Evolutionary conservation across 768 basidiomycete species (phyloP), one percentile per base, ranked within the genome.

Genomic region (Boletus reticuloceps): DNA sequence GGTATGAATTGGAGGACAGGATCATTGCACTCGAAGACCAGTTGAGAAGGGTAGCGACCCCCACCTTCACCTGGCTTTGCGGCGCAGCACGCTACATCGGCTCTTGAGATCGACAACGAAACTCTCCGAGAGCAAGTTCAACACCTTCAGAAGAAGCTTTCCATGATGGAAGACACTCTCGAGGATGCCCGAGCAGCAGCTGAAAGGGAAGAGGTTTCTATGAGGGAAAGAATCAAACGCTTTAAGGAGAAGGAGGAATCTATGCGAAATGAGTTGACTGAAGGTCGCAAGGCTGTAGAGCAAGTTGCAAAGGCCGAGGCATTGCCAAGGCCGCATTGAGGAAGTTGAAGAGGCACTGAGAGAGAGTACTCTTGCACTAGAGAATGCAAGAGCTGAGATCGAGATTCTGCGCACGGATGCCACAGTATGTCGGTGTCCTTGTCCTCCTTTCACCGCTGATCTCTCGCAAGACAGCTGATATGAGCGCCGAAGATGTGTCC

Each of bases 41-140:
- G 57, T 69, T 73, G 9, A 66, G 70, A 55, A 68, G 68, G 22
- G 59, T 61, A 14, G 55, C 68, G 13, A 62, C 58, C 47, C n/a
- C 69, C 72, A 25, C 64, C 65, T 17, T 73, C 77, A 46, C 68
- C 78, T 36, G 55, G 67, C 37, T 66, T 74, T 5, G 58, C 65
- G 10, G 68, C 74, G 2, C 73, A 72, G 8, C 74, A 75, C 27
- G 76, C 81, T 5, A 73, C 82, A 6, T 86, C 91, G 10, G 95
- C 94, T 0, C 82, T 86, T 3, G 85, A 93, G 65, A 98, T 99
- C 59, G 95, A 99, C 71, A 98, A 98, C 64, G 94, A 98, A 69
- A 87, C 84, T 14, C 82, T 98, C 13, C 84, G 82, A 16, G 94
- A 95, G 29, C 95, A 99, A 69, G 80, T 93, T n/a, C 82, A 83